Evolutionary conservation across 306 rosid genomes (phyloP), one percentile per base, ranked within the genome.

Genomic region (Morella rubra): DNA sequence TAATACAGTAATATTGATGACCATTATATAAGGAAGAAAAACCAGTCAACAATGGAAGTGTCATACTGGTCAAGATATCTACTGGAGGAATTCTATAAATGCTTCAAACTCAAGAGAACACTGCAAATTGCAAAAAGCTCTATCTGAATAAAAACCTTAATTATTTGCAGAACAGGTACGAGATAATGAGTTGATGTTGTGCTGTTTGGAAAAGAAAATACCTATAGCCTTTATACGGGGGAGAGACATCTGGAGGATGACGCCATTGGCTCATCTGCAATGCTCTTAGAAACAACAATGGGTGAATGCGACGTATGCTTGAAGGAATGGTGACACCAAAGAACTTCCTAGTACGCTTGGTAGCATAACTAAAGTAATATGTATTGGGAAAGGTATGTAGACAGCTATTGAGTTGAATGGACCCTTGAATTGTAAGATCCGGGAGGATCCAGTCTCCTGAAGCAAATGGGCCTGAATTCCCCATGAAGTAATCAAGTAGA

Each of bases 401-500:
- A 32, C 50, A 72, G 76, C 53, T 68, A 74, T 96, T 96, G 71
- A 88, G 92, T 69, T 60, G 79, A 46, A 87, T 66, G 65, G 99
- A 84, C n/a, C 99, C 99, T 84, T 96, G 99, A 73, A 96, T 91
- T 50, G 99, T 91, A 49, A 96, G 98, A 88, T 96, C 98, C 0
- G 99, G 98, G 32, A 96, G 97, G 89, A 96, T 89, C 99, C 99
- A 96, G 75, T 96, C 99, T 3, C 89, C 93, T 10, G 98, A 87
- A 54, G 99, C 89, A 75, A 92, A 92, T 2, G 99, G 98, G 62
- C 99, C 98, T 0, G 93, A 62, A 82, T 89, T 84, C 40, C 99
- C 99, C 76, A 89, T 69, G 53, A 92, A 89, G 79, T 89, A 89
- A 68, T 96, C 89, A 66, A 87, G 74, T 73, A 96, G 93, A 69